Percentiles rank a stretch among this genome's conserved stretches.
Evolutionary conservation across 495 filamentous ascomycete genomes (phyloP).

Genomic region (Rostrohypoxylon terebratum): DNA sequence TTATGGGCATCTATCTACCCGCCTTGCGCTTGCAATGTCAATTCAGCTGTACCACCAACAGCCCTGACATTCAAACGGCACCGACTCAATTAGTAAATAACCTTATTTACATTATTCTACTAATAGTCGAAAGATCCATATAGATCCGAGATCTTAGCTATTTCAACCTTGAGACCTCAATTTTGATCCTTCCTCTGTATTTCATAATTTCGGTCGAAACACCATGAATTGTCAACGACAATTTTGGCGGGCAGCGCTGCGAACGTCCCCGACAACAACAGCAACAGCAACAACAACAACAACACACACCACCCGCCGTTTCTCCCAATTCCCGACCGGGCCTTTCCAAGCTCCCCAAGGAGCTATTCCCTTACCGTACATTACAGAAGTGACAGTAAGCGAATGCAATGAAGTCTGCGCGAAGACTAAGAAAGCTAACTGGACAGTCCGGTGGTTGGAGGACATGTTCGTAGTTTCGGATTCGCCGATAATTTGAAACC

Average conservation of each 20-base stretch:
- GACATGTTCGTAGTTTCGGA: slow-evolving; percentile 72
- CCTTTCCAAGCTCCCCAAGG: slow-evolving; percentile 57
- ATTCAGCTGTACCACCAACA: slow-evolving; percentile 4
- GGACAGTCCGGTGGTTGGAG: slow-evolving; percentile 87
- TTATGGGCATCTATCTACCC: background rate
- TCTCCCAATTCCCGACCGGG: slow-evolving; percentile 53
- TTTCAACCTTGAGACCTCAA: slow-evolving; percentile 10
- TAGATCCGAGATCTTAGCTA: too few relatives aligned
- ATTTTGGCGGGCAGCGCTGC: slow-evolving; percentile 47
- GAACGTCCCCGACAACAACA: slow-evolving; percentile 38
- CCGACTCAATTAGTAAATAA: slow-evolving; percentile 6
- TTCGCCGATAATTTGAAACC: slow-evolving; percentile 36
- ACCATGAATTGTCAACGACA: slow-evolving; percentile 53
- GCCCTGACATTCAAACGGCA: background rate
- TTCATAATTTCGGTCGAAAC: background rate
- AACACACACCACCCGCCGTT: slow-evolving; percentile 44
- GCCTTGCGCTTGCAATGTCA: background rate
- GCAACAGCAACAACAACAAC: slow-evolving; percentile 29
- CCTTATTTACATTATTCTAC: background rate
- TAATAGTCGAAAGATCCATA: slow-evolving; percentile 1
- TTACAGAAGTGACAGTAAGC: slow-evolving; percentile 85
- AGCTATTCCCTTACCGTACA: slow-evolving; percentile 76
- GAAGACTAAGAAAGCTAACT: slow-evolving; percentile 54
- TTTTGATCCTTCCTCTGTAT: background rate
- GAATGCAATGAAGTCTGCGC: slow-evolving; percentile 8